Conservation (phyloP, 352 stramenopile species). For the Ophiocytium majus region DNA sequence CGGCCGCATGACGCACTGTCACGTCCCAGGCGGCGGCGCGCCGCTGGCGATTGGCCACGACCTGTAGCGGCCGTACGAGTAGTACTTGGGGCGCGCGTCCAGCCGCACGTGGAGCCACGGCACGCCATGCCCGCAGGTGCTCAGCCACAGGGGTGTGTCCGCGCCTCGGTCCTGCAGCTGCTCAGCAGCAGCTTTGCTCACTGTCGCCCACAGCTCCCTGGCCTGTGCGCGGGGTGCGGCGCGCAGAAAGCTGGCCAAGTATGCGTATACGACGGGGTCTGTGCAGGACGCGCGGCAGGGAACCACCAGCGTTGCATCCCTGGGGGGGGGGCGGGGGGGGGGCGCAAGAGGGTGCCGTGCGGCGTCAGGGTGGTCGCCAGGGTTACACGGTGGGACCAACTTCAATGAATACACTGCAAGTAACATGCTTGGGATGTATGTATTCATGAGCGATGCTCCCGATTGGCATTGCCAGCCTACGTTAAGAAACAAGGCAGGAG, state of each 20-base stretch:
- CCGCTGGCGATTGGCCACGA: too few species aligned
- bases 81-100: constrained; percentile 34
- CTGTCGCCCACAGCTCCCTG: neutral
- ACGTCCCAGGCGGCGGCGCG: too few species aligned
- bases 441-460: too few species aligned
- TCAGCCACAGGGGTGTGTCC: constrained; percentile 38
- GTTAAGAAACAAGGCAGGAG: too few species aligned
- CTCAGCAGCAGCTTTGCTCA: constrained; percentile 24
- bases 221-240: constrained; percentile 27
- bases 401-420: too few species aligned
- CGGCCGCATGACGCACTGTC: too few species aligned
- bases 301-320: constrained; percentile 26
- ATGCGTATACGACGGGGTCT: constrained; percentile 15
- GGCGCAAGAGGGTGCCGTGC: too few species aligned
- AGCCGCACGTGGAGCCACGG: constrained; percentile 38
- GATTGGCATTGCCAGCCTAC: too few species aligned
- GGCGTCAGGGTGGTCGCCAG: too few species aligned
- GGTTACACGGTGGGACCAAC: too few species aligned
- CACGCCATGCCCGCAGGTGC: constrained; percentile 30
- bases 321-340: too few species aligned
- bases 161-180: constrained; percentile 27
- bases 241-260: constrained; percentile 29
- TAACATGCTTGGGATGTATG: too few species aligned
- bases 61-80: constrained; percentile 30
- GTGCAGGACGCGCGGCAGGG: constrained; percentile 9